Conservation (phyloP, 164 flowering plant species). For the Magnolia changhungtana region DNA sequence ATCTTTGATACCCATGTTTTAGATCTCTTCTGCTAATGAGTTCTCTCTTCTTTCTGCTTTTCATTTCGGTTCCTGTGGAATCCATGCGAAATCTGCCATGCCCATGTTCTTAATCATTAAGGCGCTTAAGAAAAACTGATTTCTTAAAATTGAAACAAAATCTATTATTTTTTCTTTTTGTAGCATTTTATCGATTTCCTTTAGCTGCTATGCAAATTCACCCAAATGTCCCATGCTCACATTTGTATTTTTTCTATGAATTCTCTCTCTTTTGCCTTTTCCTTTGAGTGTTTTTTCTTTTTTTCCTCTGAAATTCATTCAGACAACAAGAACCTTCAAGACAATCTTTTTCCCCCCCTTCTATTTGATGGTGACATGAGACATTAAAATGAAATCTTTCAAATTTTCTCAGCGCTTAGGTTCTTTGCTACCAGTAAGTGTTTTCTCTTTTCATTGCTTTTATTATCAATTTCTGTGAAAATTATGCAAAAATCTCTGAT, state of each 20-base stretch:
- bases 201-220: neutral
- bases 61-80: neutral
- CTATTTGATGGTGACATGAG: neutral
- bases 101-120: neutral
- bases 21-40: neutral
- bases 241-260: neutral
- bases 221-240: neutral
- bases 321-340: too few relatives aligned
- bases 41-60: neutral
- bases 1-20: neutral
- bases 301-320: neutral
- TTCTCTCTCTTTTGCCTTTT: neutral
- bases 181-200: neutral
- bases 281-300: neutral
- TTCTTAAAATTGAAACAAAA: neutral
- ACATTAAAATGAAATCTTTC: too few relatives aligned
- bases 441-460: neutral
- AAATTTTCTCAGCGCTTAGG: too few relatives aligned
- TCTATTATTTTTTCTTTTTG: neutral
- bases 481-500: neutral
- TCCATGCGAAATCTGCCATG: neutral
- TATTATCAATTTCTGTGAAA: neutral
- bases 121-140: neutral
- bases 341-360: neutral
- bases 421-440: neutral